A percentile compares a stretch with the other conserved stretches of the same genome.
phyloP scores from a whole-genome alignment of 1,284 basidiomycete genomes.

The Thelephora terrestris region DNA sequence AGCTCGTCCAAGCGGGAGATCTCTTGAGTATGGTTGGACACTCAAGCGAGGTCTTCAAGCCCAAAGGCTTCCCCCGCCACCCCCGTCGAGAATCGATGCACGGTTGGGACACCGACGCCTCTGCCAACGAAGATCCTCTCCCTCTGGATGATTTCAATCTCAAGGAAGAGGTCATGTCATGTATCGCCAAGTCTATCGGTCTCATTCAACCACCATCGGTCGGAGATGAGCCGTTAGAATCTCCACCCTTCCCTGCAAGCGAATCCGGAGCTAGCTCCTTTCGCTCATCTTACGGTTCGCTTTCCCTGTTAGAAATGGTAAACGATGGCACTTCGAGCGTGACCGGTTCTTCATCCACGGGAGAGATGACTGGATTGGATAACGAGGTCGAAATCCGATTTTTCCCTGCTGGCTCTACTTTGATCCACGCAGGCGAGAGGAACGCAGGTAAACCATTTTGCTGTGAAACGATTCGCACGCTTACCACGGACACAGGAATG shows the following conservation, averaged over 20 bases:
- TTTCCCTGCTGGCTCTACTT: constrained; percentile 77
- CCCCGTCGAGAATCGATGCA: constrained; percentile 17
- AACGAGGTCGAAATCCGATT: constrained; percentile 95
- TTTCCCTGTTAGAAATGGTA: constrained; percentile 71
- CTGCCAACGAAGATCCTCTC: constrained; percentile 11
- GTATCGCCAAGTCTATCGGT: constrained; percentile 96
- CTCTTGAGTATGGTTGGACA: constrained; percentile 43
- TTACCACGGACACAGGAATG: constrained; percentile 45
- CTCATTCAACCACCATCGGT: constrained; percentile 78
- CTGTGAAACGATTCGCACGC: not conserved
- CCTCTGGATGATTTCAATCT: constrained; percentile 71
- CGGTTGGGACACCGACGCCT: constrained; percentile 7
- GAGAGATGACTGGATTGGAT: constrained; percentile 71
- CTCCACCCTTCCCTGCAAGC: constrained; percentile 47
- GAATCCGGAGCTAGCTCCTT: constrained; percentile 42
- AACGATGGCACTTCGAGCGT: constrained; percentile 55
- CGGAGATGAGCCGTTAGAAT: constrained; percentile 50
- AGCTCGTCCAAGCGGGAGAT: constrained; percentile 58
- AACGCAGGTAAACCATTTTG: constrained; percentile 53
- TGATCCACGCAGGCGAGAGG: constrained; percentile 86
- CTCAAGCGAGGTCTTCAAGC: constrained; percentile 34
- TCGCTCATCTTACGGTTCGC: constrained; percentile 75
- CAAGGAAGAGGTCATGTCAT: constrained; percentile 91
- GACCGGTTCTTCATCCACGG: constrained; percentile 49
- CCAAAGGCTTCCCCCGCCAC: constrained; percentile 40